Evolutionary conservation across 768 basidiomycete species (phyloP).

Genomic region (Russula olivacea): DNA sequence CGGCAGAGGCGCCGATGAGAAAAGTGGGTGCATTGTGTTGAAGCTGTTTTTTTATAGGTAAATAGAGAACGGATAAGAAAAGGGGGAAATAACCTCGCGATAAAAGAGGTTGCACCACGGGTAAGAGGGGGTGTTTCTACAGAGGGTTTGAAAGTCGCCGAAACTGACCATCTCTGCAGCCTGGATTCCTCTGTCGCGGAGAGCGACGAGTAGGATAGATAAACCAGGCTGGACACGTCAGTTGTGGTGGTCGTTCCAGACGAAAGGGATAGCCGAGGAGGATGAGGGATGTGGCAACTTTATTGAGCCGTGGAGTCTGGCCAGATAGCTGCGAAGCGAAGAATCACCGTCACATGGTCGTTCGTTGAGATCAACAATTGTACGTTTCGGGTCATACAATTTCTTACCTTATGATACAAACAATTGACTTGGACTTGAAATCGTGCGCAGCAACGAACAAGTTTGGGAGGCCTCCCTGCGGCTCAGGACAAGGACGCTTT

Average conservation of each 20-base stretch:
- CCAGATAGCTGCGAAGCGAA: background rate
- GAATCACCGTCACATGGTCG: background rate
- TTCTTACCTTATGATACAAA: background rate
- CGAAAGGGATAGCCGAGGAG: background rate
- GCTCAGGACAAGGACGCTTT: background rate
- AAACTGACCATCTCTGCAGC: constrained; percentile 48
- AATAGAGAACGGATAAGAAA: constrained; percentile 17
- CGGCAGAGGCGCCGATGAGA: constrained; percentile 40
- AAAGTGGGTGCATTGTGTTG: constrained; percentile 31
- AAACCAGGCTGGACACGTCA: background rate
- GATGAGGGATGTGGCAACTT: background rate
- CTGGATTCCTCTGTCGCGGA: constrained; percentile 3
- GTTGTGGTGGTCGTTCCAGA: constrained; percentile 2
- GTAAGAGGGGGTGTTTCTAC: constrained; percentile 67
- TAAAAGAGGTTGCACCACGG: constrained; percentile 96
- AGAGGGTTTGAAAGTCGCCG: constrained; percentile 67
- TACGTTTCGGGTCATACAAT: background rate
- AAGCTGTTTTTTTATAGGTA: constrained; percentile 28
- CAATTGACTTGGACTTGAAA: background rate
- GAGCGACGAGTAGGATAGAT: background rate
- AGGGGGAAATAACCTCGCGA: constrained; percentile 53
- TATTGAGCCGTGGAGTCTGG: background rate
- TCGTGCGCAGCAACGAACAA: background rate
- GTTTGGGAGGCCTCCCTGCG: constrained; percentile 3
- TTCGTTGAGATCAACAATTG: background rate